phyloP scores from a whole-genome alignment of 2,329 filamentous ascomycete species.

The Fusarium palustre region DNA sequence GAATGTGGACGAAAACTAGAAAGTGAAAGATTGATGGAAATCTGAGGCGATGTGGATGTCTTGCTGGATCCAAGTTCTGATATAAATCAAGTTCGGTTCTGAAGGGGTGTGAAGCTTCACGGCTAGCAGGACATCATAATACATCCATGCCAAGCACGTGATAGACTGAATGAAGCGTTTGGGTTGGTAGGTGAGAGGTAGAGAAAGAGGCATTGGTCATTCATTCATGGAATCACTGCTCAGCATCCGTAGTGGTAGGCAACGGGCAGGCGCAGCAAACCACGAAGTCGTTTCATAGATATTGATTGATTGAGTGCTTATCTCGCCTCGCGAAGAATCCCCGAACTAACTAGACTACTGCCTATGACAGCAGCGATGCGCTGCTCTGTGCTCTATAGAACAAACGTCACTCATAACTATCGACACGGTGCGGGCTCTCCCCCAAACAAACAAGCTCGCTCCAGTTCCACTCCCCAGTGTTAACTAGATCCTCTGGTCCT shows the following conservation, averaged over 20 bases:
- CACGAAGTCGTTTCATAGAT: constrained; percentile 18
- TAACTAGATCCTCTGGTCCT: background rate
- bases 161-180: constrained; percentile 31
- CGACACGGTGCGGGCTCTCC: constrained; percentile 38
- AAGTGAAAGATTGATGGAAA: constrained; percentile 1
- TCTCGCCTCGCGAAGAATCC: background rate
- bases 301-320: constrained; percentile 11
- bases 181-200: constrained; percentile 7
- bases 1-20: background rate
- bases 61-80: constrained; percentile 19
- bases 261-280: constrained; percentile 31
- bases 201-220: background rate
- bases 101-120: constrained; percentile 35
- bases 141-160: constrained; percentile 35
- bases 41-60: background rate
- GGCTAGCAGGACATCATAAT: constrained; percentile 1
- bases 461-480: constrained; percentile 20
- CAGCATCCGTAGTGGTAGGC: background rate
- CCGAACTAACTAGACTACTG: background rate
- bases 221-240: no score
- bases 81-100: constrained; percentile 32
- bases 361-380: constrained; percentile 12
- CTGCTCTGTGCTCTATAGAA: background rate
- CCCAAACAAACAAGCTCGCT: constrained; percentile 11
- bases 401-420: constrained; percentile 9